Percentiles rank a stretch among this genome's conserved stretches.
These are phyloP conservation scores for Pulicaria dysenterica DNA, from an alignment of 129 eudicot genomes.

Conservation along the genomic window DNA sequence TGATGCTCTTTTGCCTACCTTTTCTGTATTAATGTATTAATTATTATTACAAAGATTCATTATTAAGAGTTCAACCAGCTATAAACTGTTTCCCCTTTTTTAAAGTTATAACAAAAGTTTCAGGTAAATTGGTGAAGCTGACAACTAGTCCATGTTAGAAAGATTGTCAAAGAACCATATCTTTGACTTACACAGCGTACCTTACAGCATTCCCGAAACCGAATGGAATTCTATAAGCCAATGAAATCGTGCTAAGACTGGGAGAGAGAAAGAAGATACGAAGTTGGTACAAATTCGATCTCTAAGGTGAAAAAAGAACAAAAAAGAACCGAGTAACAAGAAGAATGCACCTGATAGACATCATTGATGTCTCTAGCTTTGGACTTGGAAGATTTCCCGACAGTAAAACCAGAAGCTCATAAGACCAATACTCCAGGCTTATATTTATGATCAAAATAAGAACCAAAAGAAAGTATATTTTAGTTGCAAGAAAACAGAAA, in stretches of 20 bases:
- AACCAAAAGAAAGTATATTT: constrained; percentile 18
- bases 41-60: too few relatives aligned
- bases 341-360: constrained; percentile 41
- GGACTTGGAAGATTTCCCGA: constrained; percentile 42
- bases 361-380: constrained; percentile 44
- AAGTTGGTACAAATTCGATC: constrained; percentile 12
- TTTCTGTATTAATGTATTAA: too few relatives aligned
- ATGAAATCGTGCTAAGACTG: constrained; percentile 50
- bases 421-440: constrained; percentile 42
- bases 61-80: too few relatives aligned
- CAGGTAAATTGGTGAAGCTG: too few relatives aligned
- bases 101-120: too few relatives aligned
- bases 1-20: too few relatives aligned
- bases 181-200: constrained; percentile 17
- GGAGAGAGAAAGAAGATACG: background rate
- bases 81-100: too few relatives aligned
- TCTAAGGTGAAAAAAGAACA: background rate
- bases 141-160: too few relatives aligned
- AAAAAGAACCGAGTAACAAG: background rate
- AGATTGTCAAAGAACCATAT: too few relatives aligned
- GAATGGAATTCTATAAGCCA: constrained; percentile 47
- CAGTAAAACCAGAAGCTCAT: constrained; percentile 38
- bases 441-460: background rate
- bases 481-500: background rate
- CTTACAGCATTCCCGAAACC: constrained; percentile 64